Conservation (phyloP, 495 filamentous ascomycete species). For the Penicillium longicatenatum region DNA sequence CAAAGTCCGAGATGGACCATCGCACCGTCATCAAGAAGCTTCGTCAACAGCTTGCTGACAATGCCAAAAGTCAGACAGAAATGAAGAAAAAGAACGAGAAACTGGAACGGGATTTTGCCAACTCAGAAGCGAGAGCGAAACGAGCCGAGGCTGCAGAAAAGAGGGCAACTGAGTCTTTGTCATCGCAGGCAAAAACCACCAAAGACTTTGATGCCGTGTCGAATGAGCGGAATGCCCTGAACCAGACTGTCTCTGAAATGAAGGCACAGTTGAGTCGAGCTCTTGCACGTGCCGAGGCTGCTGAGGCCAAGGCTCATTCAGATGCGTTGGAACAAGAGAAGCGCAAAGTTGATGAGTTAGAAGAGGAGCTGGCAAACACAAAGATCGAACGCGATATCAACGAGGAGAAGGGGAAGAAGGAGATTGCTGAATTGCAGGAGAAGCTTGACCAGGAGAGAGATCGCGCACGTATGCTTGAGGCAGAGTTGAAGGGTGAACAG, state of each 20-base stretch:
- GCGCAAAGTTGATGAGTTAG: slow-evolving; percentile 64
- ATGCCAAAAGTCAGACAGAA: slow-evolving; percentile 50
- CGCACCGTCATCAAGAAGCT: slow-evolving; percentile 83
- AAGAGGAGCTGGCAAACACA: slow-evolving; percentile 68
- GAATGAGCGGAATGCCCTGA: slow-evolving; percentile 66
- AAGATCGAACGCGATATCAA: slow-evolving; percentile 76
- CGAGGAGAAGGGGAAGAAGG: slow-evolving; percentile 67
- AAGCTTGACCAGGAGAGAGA: slow-evolving; percentile 76
- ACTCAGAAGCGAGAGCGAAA: slow-evolving; percentile 59
- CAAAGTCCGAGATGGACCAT: slow-evolving; percentile 80
- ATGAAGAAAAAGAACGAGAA: slow-evolving; percentile 62
- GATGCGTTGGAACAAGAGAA: slow-evolving; percentile 73
- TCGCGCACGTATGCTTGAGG: slow-evolving; percentile 65
- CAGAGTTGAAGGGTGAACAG: slow-evolving; percentile 83
- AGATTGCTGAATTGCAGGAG: slow-evolving; percentile 68
- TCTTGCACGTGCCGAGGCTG: slow-evolving; percentile 63
- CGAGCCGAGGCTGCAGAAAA: slow-evolving; percentile 70
- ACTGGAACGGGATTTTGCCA: slow-evolving; percentile 61
- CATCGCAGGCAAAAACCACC: slow-evolving; percentile 64
- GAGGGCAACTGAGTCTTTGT: slow-evolving; percentile 62
- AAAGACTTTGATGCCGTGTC: slow-evolving; percentile 70
- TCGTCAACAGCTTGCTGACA: slow-evolving; percentile 63
- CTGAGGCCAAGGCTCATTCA: slow-evolving; percentile 64
- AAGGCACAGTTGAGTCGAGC: slow-evolving; percentile 71
- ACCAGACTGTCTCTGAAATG: slow-evolving; percentile 66